phyloP scores from a whole-genome alignment of 805 yeast species.

The Candida ovalis region DNA sequence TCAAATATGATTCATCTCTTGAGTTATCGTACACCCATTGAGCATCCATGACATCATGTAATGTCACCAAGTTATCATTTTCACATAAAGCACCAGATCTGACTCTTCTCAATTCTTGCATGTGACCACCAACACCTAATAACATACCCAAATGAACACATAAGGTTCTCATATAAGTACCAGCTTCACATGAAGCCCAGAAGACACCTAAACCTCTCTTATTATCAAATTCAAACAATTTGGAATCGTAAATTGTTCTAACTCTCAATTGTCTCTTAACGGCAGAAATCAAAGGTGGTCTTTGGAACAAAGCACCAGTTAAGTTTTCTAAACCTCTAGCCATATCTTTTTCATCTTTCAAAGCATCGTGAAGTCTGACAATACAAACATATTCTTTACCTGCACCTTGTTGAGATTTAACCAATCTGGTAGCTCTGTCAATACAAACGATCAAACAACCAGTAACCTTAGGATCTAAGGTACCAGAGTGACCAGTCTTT shows the following conservation, averaged over 20 bases:
- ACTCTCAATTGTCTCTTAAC: constrained; percentile 99
- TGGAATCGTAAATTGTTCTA: constrained; percentile 95
- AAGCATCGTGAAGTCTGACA: constrained; percentile 89
- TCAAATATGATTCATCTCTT: constrained; percentile 91
- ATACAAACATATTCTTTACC: constrained; percentile 99
- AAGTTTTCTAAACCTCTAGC: constrained; percentile 85
- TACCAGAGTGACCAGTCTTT: constrained; percentile 99
- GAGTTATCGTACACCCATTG: constrained; percentile 98
- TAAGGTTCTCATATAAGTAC: constrained; percentile 98
- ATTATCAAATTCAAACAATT: constrained; percentile 92
- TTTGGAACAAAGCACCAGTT: constrained; percentile 98
- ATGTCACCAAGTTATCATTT: constrained; percentile 85
- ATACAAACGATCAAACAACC: constrained; percentile 98
- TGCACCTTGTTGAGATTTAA: constrained; percentile 98
- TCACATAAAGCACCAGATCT: constrained; percentile 95
- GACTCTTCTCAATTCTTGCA: constrained; percentile 99
- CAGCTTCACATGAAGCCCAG: constrained; percentile 99
- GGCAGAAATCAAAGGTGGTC: constrained; percentile 98
- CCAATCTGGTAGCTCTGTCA: constrained; percentile 96
- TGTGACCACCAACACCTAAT: constrained; percentile 98
- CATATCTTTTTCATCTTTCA: constrained; percentile 83
- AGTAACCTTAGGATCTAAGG: constrained; percentile 94
- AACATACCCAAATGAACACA: constrained; percentile 99
- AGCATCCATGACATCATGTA: constrained; percentile 97
- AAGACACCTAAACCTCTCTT: constrained; percentile 96